Base-by-base conservation (phyloP, 306 rosid genomes). In the Gleditsia sinensis region DNA sequence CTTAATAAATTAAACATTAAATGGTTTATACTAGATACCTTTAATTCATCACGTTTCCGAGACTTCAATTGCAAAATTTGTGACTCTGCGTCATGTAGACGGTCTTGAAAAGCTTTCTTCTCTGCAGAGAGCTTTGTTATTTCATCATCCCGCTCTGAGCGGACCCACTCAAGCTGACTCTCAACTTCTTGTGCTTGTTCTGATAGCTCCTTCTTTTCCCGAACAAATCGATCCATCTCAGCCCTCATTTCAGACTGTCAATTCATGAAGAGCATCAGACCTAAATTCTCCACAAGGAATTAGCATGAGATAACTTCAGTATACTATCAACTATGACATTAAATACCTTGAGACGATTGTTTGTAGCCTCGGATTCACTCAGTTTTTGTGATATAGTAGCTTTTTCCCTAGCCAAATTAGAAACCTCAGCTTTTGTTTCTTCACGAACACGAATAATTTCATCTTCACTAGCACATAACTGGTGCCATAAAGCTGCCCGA, bases 141-240 rank as follows among this genome's bases (percentile, higher is more conserved):
- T 78, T 88, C 96, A 57, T 95, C 99, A 59, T 95, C 99, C 68
- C 96, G 91, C 87, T 95, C 99, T 27, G 99, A 88, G 74, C 96
- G 98, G 46, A 81, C 81, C 99, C 99, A 95, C 75, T 92, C 99
- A 74, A 95, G 98, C 92, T 95, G 99, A 80, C 96, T 91, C 87
- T 91, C 98, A 57, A 84, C 74, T 75, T 94, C 94, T 71, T 87
- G 98, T 34, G 83, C 59, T 58, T 84, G 97, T 49, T 91, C 96
- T 21, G 81, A 79, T n/a, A 88, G 87, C 78, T 88, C 97, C 91
- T 91, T 94, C 84, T 81, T 91, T 86, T 91, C 97, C 32, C 96
- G 89, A 72, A 91, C 83, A 83, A 85, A 90, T 23, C 91, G 86
- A 67, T 94, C 98, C 78, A 76, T 55, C 84, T 94, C 98, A 9